Conservation (phyloP, 441 rosid genomes). For the Biscutella laevigata region DNA sequence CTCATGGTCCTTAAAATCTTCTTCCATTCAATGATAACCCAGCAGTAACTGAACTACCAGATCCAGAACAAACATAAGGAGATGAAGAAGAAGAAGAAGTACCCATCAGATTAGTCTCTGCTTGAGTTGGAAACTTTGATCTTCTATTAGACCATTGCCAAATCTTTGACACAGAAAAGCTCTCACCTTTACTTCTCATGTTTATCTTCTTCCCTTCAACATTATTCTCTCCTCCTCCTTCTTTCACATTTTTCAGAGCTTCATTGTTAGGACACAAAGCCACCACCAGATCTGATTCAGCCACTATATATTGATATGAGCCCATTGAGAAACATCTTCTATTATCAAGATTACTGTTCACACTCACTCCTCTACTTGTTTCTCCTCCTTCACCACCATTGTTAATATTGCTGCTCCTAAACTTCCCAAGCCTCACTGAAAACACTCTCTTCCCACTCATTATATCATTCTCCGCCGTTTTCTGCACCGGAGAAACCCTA, state of each 20-base stretch:
- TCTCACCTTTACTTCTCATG: slow-evolving; percentile 55
- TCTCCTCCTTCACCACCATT: slow-evolving; percentile 22
- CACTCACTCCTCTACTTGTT: slow-evolving; percentile 34
- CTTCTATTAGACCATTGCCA: slow-evolving; percentile 70
- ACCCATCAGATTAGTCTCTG: slow-evolving; percentile 35
- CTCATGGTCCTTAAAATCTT: slow-evolving; percentile 37
- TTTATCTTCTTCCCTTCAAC: slow-evolving; percentile 56
- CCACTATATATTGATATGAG: slow-evolving; percentile 53
- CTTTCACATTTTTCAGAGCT: slow-evolving; percentile 33
- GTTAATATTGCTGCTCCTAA: slow-evolving; percentile 33
- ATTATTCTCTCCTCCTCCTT: slow-evolving; percentile 32
- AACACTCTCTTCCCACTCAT: slow-evolving; percentile 53
- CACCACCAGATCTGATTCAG: slow-evolving; percentile 57
- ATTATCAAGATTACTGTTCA: slow-evolving; percentile 42
- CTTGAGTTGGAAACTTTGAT: slow-evolving; percentile 36
- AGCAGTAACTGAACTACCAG: slow-evolving; percentile 15
- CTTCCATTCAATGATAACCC: slow-evolving; percentile 38
- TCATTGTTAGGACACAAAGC: slow-evolving; percentile 33
- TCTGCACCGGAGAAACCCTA: slow-evolving; percentile 35
- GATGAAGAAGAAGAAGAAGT: slow-evolving; percentile 24
- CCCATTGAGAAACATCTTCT: slow-evolving; percentile 79
- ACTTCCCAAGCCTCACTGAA: slow-evolving; percentile 65
- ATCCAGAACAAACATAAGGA: slow-evolving; percentile 25
- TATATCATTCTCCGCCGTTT: slow-evolving; percentile 45
- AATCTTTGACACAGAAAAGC: slow-evolving; percentile 71